A percentile compares a stretch with the other conserved stretches of the same genome.
Evolutionary conservation across 2,329 filamentous ascomycete genomes (phyloP).

Genomic region (Epichloe typhina): DNA sequence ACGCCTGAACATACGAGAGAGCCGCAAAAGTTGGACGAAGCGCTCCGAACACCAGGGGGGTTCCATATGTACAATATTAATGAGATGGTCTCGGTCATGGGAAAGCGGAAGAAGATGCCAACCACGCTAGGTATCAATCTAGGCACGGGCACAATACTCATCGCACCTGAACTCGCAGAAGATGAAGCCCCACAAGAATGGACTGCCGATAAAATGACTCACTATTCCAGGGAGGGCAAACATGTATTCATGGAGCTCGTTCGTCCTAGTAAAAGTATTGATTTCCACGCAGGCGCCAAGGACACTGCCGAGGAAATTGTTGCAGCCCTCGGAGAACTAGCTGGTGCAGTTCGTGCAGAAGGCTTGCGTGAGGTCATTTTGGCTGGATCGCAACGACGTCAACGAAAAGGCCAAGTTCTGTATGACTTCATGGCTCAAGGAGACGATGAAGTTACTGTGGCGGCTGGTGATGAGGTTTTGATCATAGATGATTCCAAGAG

Average conservation of each 20-base stretch:
- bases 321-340: slow-evolving; percentile 71
- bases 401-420: slow-evolving; percentile 74
- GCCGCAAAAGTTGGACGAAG: slow-evolving; percentile 18
- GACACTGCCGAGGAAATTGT: slow-evolving; percentile 95
- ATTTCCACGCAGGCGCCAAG: slow-evolving; percentile 94
- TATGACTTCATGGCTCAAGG: slow-evolving; percentile 97
- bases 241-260: slow-evolving; percentile 94
- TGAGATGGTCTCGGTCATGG: slow-evolving; percentile 94
- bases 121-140: slow-evolving; percentile 93
- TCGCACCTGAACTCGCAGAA: slow-evolving; percentile 71
- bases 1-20: neutral
- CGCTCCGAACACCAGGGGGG: slow-evolving; percentile 53
- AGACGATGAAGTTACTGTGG: slow-evolving; percentile 90
- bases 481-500: slow-evolving; percentile 83
- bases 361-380: slow-evolving; percentile 74
- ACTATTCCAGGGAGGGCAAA: slow-evolving; percentile 96
- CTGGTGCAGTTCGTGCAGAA: slow-evolving; percentile 73
- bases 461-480: slow-evolving; percentile 78
- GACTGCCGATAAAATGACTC: slow-evolving; percentile 88
- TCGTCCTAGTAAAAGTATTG: slow-evolving; percentile 81
- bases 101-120: slow-evolving; percentile 95
- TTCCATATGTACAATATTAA: slow-evolving; percentile 96
- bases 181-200: slow-evolving; percentile 85
- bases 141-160: slow-evolving; percentile 75
- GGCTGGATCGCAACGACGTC: slow-evolving; percentile 54